These are phyloP conservation scores for Heliosperma pusillum DNA, from an alignment of 148 eudicot genomes.

Conservation along the genomic window DNA sequence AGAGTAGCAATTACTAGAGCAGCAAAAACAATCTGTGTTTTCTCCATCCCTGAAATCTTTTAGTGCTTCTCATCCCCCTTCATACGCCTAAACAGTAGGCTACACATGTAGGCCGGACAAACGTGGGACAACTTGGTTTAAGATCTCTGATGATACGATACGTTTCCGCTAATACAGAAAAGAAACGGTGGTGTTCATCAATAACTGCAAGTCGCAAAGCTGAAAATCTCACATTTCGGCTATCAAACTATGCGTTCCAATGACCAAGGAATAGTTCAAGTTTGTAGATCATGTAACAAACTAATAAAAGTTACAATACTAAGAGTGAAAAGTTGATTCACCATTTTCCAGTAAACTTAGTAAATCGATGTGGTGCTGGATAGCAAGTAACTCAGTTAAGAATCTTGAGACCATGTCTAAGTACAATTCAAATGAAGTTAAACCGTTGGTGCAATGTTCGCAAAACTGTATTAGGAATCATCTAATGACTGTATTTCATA, in stretches of 20 bases:
- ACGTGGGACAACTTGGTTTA: constrained; percentile 50
- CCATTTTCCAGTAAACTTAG: constrained; percentile 51
- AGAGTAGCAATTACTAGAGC: no score
- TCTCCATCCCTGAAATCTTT: constrained; percentile 67
- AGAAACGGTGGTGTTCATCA: constrained; percentile 95
- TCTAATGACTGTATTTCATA: neutral
- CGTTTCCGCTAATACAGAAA: no score
- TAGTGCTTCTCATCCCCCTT: constrained; percentile 72
- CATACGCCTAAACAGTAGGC: constrained; percentile 85
- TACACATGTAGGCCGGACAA: constrained; percentile 57
- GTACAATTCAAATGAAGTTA: constrained; percentile 2
- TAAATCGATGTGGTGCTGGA: constrained; percentile 78
- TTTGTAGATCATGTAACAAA: constrained; percentile 66
- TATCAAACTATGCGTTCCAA: constrained; percentile 91
- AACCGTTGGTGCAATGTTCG: neutral
- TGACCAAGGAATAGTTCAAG: constrained; percentile 71
- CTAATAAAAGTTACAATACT: constrained; percentile 17
- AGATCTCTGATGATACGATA: no score
- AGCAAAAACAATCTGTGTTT: constrained; percentile 66
- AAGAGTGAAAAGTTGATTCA: constrained; percentile 24
- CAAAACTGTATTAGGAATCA: neutral
- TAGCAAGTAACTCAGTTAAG: constrained; percentile 89
- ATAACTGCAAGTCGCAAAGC: constrained; percentile 82
- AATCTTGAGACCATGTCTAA: constrained; percentile 95
- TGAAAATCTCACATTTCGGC: constrained; percentile 76